Evolutionary conservation across 768 basidiomycete genomes (phyloP), one percentile per base, ranked within the genome.

Genomic region (Mycena epipterygia): DNA sequence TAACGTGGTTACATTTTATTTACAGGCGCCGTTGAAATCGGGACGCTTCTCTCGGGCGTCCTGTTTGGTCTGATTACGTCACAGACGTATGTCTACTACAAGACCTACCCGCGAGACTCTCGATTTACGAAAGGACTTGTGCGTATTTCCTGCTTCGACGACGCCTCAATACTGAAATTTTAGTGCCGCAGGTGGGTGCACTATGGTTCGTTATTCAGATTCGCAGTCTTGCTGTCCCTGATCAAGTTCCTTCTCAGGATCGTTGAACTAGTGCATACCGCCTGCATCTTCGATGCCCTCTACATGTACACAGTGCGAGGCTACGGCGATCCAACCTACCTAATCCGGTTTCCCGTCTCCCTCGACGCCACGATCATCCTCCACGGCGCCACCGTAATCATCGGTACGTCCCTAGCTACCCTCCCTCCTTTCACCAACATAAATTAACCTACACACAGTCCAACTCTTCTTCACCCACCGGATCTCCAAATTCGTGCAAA

Each of bases 51-150:
- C 41, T 64, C 53, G 52, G 64, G 64, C 5, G 64, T 64, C 30
- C 42, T 64, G 29, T 64, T 64, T 48, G 64, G 64, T 46, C 64
- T 64, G 41, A 64, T 64, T n/a, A 64, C 64, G 30, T 42, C 52
- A 1, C 64, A 64, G 39, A 64, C 53, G 11, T 64, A 64, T 42
- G 51, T 64, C 17, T 64, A 64, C 63, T 64, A 41, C 63, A 64
- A 64, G 41, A 55, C 12, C 52, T 64, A 33, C 32, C 64, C 64
- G 3, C 2, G n/a, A 42, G 64, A 64, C 53, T n/a, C 53, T 14
- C 52, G 32, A 5, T 56, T 64, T 23, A 64, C 32, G 3, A 64
- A 64, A 27, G 39, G 12, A 25, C 41, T 55, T 17, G 63, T 64
- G 25, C n/a, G 63, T 46, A 5, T 13, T 44, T 1, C 42, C 37